Base-by-base conservation (phyloP, 1,284 basidiomycete species). In the Lignosus rhinocerotis region DNA sequence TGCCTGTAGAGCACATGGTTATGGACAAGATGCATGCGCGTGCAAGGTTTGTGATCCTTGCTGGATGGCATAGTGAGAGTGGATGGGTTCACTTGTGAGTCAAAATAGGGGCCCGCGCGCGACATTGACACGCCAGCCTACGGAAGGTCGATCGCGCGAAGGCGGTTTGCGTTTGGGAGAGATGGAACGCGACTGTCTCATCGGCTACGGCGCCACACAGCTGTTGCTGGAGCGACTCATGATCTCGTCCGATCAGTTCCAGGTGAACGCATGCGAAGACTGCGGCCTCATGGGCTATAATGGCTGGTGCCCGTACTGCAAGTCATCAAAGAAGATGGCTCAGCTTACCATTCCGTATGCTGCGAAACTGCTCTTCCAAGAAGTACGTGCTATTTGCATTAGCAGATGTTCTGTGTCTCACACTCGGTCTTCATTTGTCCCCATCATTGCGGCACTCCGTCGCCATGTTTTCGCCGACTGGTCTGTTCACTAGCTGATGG, bases 1-100 rank as follows among this genome's bases (percentile, higher is more conserved):
- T 69, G 53, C 67, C 53, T 47, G 30, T 57, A 90, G 88, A 94
- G 79, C 94, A 96, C 78, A 97, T 96, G 94, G 96, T 98, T 60
- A 93, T 97, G 88, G 96, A 98, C 80, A 99, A 99, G 82, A 99
- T 99, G 97, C 97, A 99, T 70, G 97, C 97, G 64, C 89, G 97
- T 62, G 94, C 96, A 49, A 90, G 93, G 92, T 89, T 72, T 64
- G 79, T 60, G 7, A 34, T 7, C 5, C 36, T 16, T 6, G 16
- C 31, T 48, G 8, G 7, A 33, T 19, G 10, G 31, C 16, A 21
- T 10, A n/a, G 8, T n/a, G 46, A 16, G 2, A n/a, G 4, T 33
- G 31, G 2, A 43, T n/a, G 14, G 2, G 44, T 2, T 45, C 44
- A 34, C 21, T 17, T 6, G 19, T 4, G 42, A 11, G 5, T 6